Base-by-base conservation (phyloP, 2,329 filamentous ascomycete genomes). In the Aureobasidium sp. region DNA sequence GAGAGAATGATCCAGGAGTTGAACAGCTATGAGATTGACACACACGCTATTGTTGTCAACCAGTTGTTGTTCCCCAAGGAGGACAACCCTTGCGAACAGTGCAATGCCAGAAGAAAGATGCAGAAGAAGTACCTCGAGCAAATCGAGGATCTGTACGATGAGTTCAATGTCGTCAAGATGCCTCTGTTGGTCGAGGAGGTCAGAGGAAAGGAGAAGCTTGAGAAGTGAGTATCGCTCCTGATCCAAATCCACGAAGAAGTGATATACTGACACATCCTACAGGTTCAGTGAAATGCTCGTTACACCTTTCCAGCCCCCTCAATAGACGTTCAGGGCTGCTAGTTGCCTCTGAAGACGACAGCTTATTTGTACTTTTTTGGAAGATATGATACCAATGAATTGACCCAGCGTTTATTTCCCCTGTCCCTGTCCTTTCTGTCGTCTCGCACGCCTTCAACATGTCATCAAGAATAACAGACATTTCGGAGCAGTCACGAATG, bases 1-100 rank as follows among this genome's bases (percentile, higher is more conserved):
- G 94, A 99, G 81, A 89, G 94, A 71, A 97, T 99, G 94, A 97
- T 99, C 70, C 94, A 99, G 81, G 94, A 99, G 80, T 82, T 99
- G 65, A 87, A 91, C 52, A 89, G 84, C 74, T 99, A 96, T 78
- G 82, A 88, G 71, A 99, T 99, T 74, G 94, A 99, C 75, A 96
- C 93, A 7, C 94, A 97, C 79, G 87, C 88, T 72, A 97, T 99
- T 74, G 94, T 99, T 50, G 94, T 99, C 71, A 99, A 99, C 77
- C 94, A 99, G 81, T 82, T 99, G 68, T 81, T 99, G 62, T 99
- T 96, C 79, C 94, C 94, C 20, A 90, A 89, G 76, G 83, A 87
- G 67, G 87, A 87, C 59, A 95, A 88, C 72, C 83, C 85, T 39
- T 99, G 94, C 76, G 92, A 97, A 66, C 94, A 99, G 80, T 99